Base-by-base conservation (phyloP, 1,284 basidiomycete species). In the Malassezia psittaci region DNA sequence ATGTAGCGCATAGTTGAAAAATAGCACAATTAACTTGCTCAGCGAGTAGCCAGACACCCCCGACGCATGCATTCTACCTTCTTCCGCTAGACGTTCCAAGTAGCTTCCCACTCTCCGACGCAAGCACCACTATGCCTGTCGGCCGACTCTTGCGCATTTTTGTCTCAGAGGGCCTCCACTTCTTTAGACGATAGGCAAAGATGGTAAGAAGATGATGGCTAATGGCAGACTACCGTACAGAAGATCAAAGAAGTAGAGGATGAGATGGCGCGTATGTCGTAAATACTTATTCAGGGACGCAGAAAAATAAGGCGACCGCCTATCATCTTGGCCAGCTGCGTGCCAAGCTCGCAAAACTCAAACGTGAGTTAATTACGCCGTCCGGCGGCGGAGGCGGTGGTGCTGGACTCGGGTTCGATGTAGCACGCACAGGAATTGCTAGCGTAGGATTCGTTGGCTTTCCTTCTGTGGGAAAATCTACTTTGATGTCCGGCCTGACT, bases 321-420 rank as follows among this genome's bases (percentile, higher is more conserved):
- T 94, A 91, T 77, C 91, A 96, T 78, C 77, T 94, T 60, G 93
- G 93, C 54, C 90, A 96, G 78, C 84, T 96, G 74, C 96, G 96
- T 77, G 91, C 94, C 59, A 99, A 98, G 77, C 84, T 98, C 48
- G 94, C 94, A 49, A 98, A 98, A 77, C 84, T 98, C 46, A 83
- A 90, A 63, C 83, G 94, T 57, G 94, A 99, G 74, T 84, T 99
- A 52, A 89, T 99, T 67, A 80, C 83, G 3, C 86, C 88, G 1
- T 79, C 85, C 2, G 78, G 81, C 29, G 83, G 85, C 37, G 87
- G 90, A 10, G 87, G 91, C 13, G 90, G 90, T 1, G 67, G 67
- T 11, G 85, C 84, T 8, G 71, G 71, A 16, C 50, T 65, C 3
- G 72, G 72, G 11, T 96, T 98, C 79, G 93, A 98, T 81, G 93